Percentiles rank a stretch among this genome's conserved stretches.
Conservation (phyloP, 164 flowering plant species). For the Tinospora cordifolia region DNA sequence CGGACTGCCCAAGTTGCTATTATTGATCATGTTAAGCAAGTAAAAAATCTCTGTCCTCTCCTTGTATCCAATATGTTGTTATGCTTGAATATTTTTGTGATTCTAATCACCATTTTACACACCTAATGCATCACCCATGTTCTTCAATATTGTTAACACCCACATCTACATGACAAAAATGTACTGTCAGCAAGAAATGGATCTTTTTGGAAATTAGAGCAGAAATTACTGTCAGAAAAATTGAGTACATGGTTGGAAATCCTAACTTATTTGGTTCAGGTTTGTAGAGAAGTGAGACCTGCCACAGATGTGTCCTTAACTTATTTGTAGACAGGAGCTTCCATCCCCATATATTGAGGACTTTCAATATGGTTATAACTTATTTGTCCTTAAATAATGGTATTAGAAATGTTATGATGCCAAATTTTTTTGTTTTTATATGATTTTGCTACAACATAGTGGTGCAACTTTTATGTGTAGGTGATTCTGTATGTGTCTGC, state of each 20-base stretch:
- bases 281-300: conserved; percentile 76
- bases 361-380: conserved; percentile 57
- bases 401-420: background rate
- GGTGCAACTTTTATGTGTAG: background rate
- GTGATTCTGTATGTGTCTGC: background rate
- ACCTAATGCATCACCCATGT: background rate
- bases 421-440: no score
- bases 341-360: conserved; percentile 81
- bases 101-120: background rate
- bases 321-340: no score
- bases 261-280: conserved; percentile 50
- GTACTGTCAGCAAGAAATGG: background rate
- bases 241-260: background rate
- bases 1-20: conserved; percentile 86
- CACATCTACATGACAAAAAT: no score
- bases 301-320: conserved; percentile 85
- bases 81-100: background rate
- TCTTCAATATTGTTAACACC: background rate
- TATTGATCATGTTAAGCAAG: conserved; percentile 87
- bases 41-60: conserved; percentile 21
- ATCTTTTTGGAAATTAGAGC: background rate
- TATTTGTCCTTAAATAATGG: background rate
- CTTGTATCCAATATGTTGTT: background rate
- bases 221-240: background rate
- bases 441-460: background rate